Evolutionary conservation across 164 flowering plant genomes (phyloP).

Genomic region (Umbellularia californica): DNA sequence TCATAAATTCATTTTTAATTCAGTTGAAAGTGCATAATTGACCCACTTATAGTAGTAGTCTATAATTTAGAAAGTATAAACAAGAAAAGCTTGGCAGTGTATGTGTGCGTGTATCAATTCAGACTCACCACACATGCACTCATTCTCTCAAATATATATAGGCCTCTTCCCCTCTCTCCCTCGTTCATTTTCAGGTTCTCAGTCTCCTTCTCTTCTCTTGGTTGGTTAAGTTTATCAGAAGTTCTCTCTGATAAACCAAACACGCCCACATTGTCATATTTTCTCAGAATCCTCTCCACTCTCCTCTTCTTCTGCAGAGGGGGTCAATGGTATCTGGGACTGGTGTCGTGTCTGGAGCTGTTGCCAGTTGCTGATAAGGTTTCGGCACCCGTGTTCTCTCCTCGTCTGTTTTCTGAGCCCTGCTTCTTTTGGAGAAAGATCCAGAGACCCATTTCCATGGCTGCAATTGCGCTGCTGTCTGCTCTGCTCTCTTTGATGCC

Average conservation of each 20-base stretch:
- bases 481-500: slow-evolving; percentile 36
- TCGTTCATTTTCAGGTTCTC: not conserved
- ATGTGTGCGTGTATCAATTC: too few species aligned
- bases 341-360: not conserved
- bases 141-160: too few species aligned
- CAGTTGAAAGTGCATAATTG: too few species aligned
- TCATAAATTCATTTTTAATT: too few species aligned
- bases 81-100: too few species aligned
- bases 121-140: too few species aligned
- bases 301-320: not conserved
- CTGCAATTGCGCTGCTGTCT: slow-evolving; percentile 30
- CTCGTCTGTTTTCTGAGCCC: slow-evolving; percentile 12
- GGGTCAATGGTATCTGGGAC: too few species aligned
- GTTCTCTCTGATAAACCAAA: not conserved
- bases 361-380: not conserved
- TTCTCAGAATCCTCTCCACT: not conserved
- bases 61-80: too few species aligned
- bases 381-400: not conserved
- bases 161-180: not conserved
- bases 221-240: not conserved
- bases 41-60: too few species aligned
- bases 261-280: not conserved
- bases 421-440: slow-evolving; percentile 27
- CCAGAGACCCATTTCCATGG: slow-evolving; percentile 26
- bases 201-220: not conserved